phyloP scores from a whole-genome alignment of 805 yeast genomes.

The Candida maris region DNA sequence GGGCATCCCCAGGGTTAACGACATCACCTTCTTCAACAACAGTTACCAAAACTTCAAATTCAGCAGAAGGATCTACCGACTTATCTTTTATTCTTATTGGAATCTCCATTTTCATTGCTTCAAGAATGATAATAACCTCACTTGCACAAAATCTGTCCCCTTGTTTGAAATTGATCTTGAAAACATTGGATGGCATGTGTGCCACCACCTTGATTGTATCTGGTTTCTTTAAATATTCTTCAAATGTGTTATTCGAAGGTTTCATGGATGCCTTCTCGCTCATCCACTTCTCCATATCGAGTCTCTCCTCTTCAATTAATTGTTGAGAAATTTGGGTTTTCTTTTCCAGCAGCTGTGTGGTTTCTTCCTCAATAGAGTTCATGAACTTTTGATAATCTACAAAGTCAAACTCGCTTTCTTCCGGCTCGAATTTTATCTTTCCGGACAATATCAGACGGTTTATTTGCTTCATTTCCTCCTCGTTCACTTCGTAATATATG shows the following conservation, averaged over 20 bases:
- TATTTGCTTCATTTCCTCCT: slow-evolving; percentile 25
- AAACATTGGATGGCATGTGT: slow-evolving; percentile 91
- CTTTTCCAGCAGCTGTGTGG: slow-evolving; percentile 15
- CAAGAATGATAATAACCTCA: slow-evolving; percentile 81
- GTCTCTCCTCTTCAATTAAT: slow-evolving; percentile 70
- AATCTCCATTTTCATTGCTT: slow-evolving; percentile 98
- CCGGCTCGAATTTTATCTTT: slow-evolving; percentile 25
- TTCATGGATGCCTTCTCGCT: slow-evolving; percentile 44
- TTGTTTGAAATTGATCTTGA: slow-evolving; percentile 84
- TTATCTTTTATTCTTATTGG: slow-evolving; percentile 11
- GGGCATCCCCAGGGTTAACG: slow-evolving; percentile 94
- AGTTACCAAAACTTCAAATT: slow-evolving; percentile 68
- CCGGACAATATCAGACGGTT: slow-evolving; percentile 31
- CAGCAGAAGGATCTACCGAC: slow-evolving; percentile 66
- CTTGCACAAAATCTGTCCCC: slow-evolving; percentile 71
- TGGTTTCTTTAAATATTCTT: slow-evolving; percentile 37
- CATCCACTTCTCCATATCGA: slow-evolving; percentile 44
- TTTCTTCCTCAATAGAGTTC: slow-evolving; percentile 27
- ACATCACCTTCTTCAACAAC: slow-evolving; percentile 86
- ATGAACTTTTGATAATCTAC: slow-evolving; percentile 29
- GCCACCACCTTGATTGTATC: slow-evolving; percentile 80
- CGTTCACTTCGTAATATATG: slow-evolving; percentile 41
- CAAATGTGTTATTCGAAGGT: slow-evolving; percentile 4
- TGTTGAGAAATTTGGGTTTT: slow-evolving; percentile 77
- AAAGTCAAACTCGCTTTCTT: slow-evolving; percentile 32